A percentile compares a stretch with the other conserved stretches of the same genome.
Conservation (phyloP, 2,329 filamentous ascomycete species). For the Botrytis byssoidea region DNA sequence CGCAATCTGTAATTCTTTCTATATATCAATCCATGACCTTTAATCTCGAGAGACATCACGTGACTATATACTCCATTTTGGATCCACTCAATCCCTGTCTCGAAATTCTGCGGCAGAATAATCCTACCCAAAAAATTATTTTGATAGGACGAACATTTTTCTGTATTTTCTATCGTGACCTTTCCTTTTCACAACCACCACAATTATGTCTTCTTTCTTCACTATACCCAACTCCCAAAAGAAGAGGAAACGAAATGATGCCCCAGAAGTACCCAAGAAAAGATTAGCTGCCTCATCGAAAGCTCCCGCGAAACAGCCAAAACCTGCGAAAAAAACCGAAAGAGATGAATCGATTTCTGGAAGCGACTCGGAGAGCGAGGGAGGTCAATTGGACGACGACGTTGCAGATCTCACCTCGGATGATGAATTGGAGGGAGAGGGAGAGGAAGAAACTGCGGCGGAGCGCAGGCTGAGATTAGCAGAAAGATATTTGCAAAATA, state of each 20-base stretch:
- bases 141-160: slow-evolving; percentile 22
- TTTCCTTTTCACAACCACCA: not conserved
- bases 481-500: slow-evolving; percentile 89
- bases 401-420: slow-evolving; percentile 50
- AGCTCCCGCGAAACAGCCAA: slow-evolving; percentile 36
- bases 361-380: slow-evolving; percentile 72
- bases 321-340: slow-evolving; percentile 45
- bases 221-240: slow-evolving; percentile 81
- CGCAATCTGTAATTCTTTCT: not conserved
- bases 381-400: slow-evolving; percentile 49
- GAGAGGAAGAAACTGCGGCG: slow-evolving; percentile 77
- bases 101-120: slow-evolving; percentile 26
- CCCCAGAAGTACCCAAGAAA: slow-evolving; percentile 58
- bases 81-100: slow-evolving; percentile 18
- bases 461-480: slow-evolving; percentile 84
- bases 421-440: slow-evolving; percentile 62
- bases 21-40: not conserved
- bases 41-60: not conserved
- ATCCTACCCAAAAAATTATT: slow-evolving; percentile 23
- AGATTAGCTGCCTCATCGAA: slow-evolving; percentile 48
- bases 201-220: slow-evolving; percentile 89
- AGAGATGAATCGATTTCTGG: slow-evolving; percentile 74
- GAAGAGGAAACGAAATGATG: slow-evolving; percentile 76
- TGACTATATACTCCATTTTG: not conserved
- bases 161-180: slow-evolving; percentile 4